Evolutionary conservation across 768 basidiomycete species (phyloP).

Genomic region (Pleurotus eryngii): DNA sequence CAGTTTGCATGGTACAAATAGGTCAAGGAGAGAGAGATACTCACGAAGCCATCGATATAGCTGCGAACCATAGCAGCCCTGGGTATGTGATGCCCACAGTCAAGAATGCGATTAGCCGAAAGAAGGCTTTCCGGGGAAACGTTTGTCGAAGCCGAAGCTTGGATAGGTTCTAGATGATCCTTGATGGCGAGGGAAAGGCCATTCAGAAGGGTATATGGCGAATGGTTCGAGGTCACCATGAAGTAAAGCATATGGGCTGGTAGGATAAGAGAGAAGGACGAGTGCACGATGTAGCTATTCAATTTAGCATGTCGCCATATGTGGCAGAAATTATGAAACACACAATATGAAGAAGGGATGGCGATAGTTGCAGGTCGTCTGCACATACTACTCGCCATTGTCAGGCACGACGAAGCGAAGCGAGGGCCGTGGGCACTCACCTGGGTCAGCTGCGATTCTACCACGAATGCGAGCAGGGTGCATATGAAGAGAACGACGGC

Average conservation of each 20-base stretch:
- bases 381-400: slow-evolving; percentile 59
- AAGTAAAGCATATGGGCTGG: slow-evolving; percentile 80
- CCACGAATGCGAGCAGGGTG: slow-evolving; percentile 68
- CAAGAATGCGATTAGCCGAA: slow-evolving; percentile 36
- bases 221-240: slow-evolving; percentile 40
- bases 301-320: slow-evolving; percentile 3
- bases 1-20: slow-evolving; percentile 9
- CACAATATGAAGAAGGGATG: slow-evolving; percentile 91
- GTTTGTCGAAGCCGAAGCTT: slow-evolving; percentile 26
- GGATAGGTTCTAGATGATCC: slow-evolving; percentile 37
- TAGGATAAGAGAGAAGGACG: slow-evolving; percentile 72
- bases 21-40: slow-evolving; percentile 25
- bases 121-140: slow-evolving; percentile 36
- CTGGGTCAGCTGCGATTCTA: slow-evolving; percentile 75
- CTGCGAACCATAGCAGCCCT: slow-evolving; percentile 71
- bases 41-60: slow-evolving; percentile 70
- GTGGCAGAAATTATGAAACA: slow-evolving; percentile 21
- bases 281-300: slow-evolving; percentile 82
- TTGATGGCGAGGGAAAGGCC: slow-evolving; percentile 52
- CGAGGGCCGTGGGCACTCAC: slow-evolving; percentile 33
- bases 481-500: slow-evolving; percentile 55
- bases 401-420: neutral
- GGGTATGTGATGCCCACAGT: slow-evolving; percentile 63
- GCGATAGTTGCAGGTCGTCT: slow-evolving; percentile 69
- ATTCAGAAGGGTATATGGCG: slow-evolving; percentile 44